Conservation (phyloP, 1,284 basidiomycete species). For the Ganoderma multipileum region DNA sequence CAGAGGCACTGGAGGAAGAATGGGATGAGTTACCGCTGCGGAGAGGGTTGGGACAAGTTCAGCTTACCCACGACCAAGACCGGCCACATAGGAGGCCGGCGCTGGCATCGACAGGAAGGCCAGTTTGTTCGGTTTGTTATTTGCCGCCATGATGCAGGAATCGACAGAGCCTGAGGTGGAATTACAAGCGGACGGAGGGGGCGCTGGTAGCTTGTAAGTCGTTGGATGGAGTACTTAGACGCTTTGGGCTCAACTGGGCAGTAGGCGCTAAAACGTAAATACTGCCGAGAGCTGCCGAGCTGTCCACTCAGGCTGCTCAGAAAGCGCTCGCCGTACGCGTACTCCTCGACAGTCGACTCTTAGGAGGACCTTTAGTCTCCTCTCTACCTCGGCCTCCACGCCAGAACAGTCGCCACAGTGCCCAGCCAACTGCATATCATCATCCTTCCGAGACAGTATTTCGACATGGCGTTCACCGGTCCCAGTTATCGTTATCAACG, state of each 20-base stretch:
- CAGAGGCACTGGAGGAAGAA: slow-evolving; percentile 75
- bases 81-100: slow-evolving; percentile 93
- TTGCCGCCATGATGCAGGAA: slow-evolving; percentile 50
- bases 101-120: slow-evolving; percentile 88
- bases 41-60: not conserved
- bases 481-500: no score
- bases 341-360: no score
- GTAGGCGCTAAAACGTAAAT: not conserved
- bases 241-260: not conserved
- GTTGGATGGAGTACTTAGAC: not conserved
- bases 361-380: no score
- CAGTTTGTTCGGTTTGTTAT: slow-evolving; percentile 74
- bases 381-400: no score
- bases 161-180: not conserved
- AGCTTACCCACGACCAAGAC: slow-evolving; percentile 91
- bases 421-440: no score
- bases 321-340: no score
- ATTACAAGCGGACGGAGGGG: not conserved
- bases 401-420: no score
- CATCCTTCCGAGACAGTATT: no score
- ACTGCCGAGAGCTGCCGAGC: no score
- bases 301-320: no score
- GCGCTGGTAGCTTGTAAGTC: not conserved
- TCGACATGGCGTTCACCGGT: no score
- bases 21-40: slow-evolving; percentile 21